These are phyloP conservation scores for Ploettnerulaceae sp. DNA, from an alignment of 2,329 filamentous ascomycete species.

Conservation along the genomic window DNA sequence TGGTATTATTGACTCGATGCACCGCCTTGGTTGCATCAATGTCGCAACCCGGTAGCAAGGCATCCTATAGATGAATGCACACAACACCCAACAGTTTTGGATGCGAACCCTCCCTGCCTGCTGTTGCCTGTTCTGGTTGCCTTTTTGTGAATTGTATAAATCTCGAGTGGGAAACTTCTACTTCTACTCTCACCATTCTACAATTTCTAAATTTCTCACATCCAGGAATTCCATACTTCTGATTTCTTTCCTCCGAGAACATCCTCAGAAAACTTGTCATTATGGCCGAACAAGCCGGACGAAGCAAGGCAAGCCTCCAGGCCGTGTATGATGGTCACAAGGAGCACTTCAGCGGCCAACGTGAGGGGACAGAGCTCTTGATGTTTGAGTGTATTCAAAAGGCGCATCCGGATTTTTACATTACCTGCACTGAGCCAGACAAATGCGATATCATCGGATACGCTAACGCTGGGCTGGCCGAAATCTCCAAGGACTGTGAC, in stretches of 20 bases:
- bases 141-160: conserved; percentile 4
- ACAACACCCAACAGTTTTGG: no score
- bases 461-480: conserved; percentile 20
- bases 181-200: neutral
- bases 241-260: no score
- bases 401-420: conserved; percentile 11
- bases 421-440: conserved; percentile 8
- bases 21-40: neutral
- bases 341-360: conserved; percentile 6
- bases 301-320: neutral
- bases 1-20: neutral
- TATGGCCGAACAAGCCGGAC: conserved; percentile 9
- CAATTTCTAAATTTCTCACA: no score
- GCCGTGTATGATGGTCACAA: conserved; percentile 15
- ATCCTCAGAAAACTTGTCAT: no score
- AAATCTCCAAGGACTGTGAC: neutral
- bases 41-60: conserved; percentile 1
- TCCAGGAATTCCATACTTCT: no score
- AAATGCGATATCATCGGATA: conserved; percentile 23
- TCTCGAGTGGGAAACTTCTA: neutral
- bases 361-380: conserved; percentile 12
- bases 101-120: neutral
- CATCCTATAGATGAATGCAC: no score
- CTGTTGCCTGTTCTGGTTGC: conserved; percentile 8
- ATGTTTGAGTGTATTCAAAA: conserved; percentile 14